Base-by-base conservation (phyloP, 805 yeast genomes). In the Ogataea degrootiae region DNA sequence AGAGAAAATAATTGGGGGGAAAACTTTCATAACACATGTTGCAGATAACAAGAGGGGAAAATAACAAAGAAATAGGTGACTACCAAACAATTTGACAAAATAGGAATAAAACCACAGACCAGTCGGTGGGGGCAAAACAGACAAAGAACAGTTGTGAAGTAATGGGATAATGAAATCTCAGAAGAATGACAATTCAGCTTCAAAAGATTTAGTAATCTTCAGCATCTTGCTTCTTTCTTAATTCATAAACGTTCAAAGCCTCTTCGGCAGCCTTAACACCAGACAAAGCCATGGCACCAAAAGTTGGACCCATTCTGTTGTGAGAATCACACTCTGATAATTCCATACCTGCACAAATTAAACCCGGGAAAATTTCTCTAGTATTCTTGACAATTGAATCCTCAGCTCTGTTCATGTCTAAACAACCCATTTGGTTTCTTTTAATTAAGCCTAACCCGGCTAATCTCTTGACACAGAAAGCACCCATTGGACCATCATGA, bases 401-500 rank as follows among this genome's bases (percentile, higher is more conserved):
- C 68, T 85, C 91, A 31, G 89, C 87, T 49, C 71, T 69, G 73
- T 83, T 82, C 90, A 85, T 85, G 66, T 85, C 90, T 33, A 85
- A 73, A 57, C 89, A 88, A 59, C 85, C 79, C 91, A 85, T 85
- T 45, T 84, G 87, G 56, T 82, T 70, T 60, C 73, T 69, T 55
- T 73, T 66, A 48, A 70, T 51, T 22, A 63, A 57, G 39, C 79
- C 82, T 55, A 77, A 70, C 46, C 74, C 68, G 22, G 75, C 80
- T 42, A 79, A 72, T 67, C 91, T 77, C 73, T 85, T 85, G 53
- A 85, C 89, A 51, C 81, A 76, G 70, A 83, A 83, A 7, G 91
- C 90, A 50, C 91, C 91, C 68, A 84, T 82, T 44, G 89, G 90
- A 59, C 92, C 91, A 63, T 85, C 92, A 61, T 85, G 91, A 49